A percentile compares a stretch with the other conserved stretches of the same genome.
Evolutionary conservation across 768 basidiomycete genomes (phyloP).

Genomic region (Naematelia encephala): DNA sequence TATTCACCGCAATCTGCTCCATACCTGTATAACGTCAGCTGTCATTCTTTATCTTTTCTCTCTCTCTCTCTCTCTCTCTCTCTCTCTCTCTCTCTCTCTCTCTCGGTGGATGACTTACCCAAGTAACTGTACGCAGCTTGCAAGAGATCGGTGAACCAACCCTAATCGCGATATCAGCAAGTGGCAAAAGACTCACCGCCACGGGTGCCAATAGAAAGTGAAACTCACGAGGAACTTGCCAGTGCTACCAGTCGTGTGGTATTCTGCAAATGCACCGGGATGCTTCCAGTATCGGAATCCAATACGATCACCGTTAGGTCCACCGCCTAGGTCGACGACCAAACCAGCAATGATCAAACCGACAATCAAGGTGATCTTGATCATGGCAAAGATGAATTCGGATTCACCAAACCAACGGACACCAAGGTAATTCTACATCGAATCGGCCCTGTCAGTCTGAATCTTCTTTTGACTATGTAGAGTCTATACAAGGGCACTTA

Average conservation of each 20-base stretch:
- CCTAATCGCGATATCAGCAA: no score
- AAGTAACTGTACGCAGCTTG: slow-evolving; percentile 27
- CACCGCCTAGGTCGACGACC: slow-evolving; percentile 35
- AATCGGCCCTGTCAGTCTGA: not conserved
- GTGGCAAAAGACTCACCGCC: no score
- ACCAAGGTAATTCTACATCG: slow-evolving; percentile 22
- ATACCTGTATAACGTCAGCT: not conserved
- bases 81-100: no score
- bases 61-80: no score
- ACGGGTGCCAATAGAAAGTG: no score
- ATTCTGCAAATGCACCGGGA: slow-evolving; percentile 25
- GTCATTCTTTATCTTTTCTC: slow-evolving; percentile 1
- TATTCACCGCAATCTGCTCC: not conserved
- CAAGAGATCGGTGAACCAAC: slow-evolving; percentile 28
- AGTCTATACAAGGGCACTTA: slow-evolving; percentile 8
- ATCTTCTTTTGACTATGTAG: slow-evolving; percentile 32
- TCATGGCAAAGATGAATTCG: slow-evolving; percentile 31
- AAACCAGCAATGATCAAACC: slow-evolving; percentile 37
- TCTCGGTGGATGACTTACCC: no score
- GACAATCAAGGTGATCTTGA: slow-evolving; percentile 36
- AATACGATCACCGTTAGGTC: slow-evolving; percentile 22
- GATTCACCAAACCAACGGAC: slow-evolving; percentile 36
- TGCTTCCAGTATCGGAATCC: slow-evolving; percentile 38
- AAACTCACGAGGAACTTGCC: slow-evolving; percentile 32
- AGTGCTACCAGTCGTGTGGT: slow-evolving; percentile 7